A percentile compares a stretch with the other conserved stretches of the same genome.
Evolutionary conservation across 768 basidiomycete species (phyloP).

Genomic region (Suillus sp.): DNA sequence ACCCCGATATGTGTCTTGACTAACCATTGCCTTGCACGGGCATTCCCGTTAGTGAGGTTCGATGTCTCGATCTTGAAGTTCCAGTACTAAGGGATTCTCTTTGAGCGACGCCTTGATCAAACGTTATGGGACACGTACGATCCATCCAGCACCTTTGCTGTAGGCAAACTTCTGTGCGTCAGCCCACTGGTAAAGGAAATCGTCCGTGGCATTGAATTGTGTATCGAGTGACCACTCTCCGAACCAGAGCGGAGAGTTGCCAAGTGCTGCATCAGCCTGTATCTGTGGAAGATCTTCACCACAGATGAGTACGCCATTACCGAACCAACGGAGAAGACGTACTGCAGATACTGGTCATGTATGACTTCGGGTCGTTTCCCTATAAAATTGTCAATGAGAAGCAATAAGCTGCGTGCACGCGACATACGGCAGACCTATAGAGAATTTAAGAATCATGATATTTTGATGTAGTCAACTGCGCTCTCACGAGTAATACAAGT

Average conservation of each 20-base stretch:
- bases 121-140: slow-evolving; percentile 44
- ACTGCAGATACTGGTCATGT: slow-evolving; percentile 73
- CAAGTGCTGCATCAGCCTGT: slow-evolving; percentile 44
- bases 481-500: slow-evolving; percentile 73
- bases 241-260: slow-evolving; percentile 53
- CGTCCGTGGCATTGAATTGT: slow-evolving; percentile 63
- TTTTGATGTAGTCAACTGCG: not conserved
- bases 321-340: slow-evolving; percentile 25
- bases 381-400: slow-evolving; percentile 25
- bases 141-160: slow-evolving; percentile 62
- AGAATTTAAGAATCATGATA: slow-evolving; percentile 5
- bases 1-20: slow-evolving; percentile 18
- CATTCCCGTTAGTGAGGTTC: slow-evolving; percentile 43
- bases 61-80: slow-evolving; percentile 74
- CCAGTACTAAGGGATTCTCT: slow-evolving; percentile 42
- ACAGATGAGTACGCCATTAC: not conserved
- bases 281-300: slow-evolving; percentile 60
- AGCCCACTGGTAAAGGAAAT: slow-evolving; percentile 67
- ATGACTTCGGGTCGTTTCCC: slow-evolving; percentile 72
- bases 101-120: not conserved
- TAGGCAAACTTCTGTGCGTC: slow-evolving; percentile 75
- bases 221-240: slow-evolving; percentile 68
- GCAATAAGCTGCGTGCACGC: not conserved
- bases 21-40: slow-evolving; percentile 61
- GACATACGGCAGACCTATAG: slow-evolving; percentile 58